phyloP scores from a whole-genome alignment of 2,329 filamentous ascomycete species.

The Xylariaceae sp. region DNA sequence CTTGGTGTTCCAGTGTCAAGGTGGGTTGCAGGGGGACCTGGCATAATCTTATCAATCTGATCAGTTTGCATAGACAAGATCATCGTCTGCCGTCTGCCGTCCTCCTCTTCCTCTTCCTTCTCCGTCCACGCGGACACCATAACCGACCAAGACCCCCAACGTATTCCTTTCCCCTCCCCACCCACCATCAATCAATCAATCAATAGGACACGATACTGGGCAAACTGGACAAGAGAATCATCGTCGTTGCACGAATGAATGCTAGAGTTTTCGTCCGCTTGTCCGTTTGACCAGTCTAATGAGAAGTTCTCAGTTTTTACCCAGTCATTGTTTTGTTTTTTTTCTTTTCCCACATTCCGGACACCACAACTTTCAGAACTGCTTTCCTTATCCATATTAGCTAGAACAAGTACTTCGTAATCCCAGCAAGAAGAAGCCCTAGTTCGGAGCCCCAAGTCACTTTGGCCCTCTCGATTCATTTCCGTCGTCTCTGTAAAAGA shows the following conservation, averaged over 20 bases:
- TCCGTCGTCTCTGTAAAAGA: background rate
- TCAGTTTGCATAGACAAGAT: constrained; percentile 37
- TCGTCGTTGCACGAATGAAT: background rate
- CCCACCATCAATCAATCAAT: background rate
- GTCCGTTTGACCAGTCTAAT: background rate
- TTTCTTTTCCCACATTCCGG: background rate
- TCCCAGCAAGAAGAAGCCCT: constrained; percentile 1
- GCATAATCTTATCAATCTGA: constrained; percentile 45
- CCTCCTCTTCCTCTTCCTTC: constrained; percentile 8
- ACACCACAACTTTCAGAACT: background rate
- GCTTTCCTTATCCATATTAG: background rate
- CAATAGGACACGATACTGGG: background rate
- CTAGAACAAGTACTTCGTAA: background rate
- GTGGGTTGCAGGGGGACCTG: constrained; percentile 17
- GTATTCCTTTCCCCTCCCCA: background rate
- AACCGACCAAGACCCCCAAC: background rate
- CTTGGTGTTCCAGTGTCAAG: constrained; percentile 7
- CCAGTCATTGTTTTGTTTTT: background rate
- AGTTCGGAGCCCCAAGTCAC: constrained; percentile 8
- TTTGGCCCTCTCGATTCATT: background rate
- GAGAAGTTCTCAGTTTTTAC: background rate
- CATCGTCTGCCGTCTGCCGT: constrained; percentile 18
- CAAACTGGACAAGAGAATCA: background rate
- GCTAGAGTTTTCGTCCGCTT: background rate
- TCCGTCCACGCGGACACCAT: constrained; percentile 14